phyloP scores from a whole-genome alignment of 2,329 filamentous ascomycete genomes.

The Neonectria hederae region DNA sequence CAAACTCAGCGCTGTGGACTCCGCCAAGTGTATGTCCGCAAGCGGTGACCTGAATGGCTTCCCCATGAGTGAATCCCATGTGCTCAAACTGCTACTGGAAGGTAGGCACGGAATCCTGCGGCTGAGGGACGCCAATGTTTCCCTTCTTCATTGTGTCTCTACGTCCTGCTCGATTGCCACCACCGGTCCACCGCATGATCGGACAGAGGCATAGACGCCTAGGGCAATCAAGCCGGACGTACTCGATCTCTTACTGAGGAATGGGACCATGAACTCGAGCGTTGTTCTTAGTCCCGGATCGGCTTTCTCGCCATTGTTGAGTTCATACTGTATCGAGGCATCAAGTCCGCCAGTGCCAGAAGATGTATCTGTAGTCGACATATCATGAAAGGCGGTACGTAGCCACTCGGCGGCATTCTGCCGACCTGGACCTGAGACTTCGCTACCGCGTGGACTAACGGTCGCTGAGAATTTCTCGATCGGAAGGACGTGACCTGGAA shows the following conservation, averaged over 20 bases:
- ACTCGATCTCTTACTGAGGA: slow-evolving; percentile 59
- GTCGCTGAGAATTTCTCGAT: slow-evolving; percentile 64
- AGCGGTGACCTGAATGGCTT: slow-evolving; percentile 69
- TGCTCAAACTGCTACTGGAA: slow-evolving; percentile 65
- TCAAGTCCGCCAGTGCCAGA: slow-evolving; percentile 64
- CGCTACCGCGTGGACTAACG: slow-evolving; percentile 65
- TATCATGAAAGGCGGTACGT: slow-evolving; percentile 69
- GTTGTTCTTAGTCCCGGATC: slow-evolving; percentile 65
- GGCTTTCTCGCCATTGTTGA: slow-evolving; percentile 63
- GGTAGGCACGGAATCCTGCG: slow-evolving; percentile 61
- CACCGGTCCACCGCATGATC: slow-evolving; percentile 66
- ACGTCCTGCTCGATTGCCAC: slow-evolving; percentile 64
- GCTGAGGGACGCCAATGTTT: slow-evolving; percentile 62
- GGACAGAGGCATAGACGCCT: slow-evolving; percentile 66
- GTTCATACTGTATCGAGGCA: slow-evolving; percentile 68
- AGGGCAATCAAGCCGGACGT: slow-evolving; percentile 68
- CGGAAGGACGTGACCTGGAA: slow-evolving; percentile 66
- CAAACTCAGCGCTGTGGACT: slow-evolving; percentile 64
- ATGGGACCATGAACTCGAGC: slow-evolving; percentile 63
- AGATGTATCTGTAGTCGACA: slow-evolving; percentile 62
- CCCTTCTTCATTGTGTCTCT: slow-evolving; percentile 62
- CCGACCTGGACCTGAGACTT: slow-evolving; percentile 63
- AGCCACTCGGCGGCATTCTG: slow-evolving; percentile 70
- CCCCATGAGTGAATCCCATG: slow-evolving; percentile 64
- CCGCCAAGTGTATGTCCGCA: slow-evolving; percentile 71